Evolutionary conservation across 1,284 basidiomycete genomes (phyloP), one percentile per base, ranked within the genome.

Genomic region (Ceratobasidium sp.): DNA sequence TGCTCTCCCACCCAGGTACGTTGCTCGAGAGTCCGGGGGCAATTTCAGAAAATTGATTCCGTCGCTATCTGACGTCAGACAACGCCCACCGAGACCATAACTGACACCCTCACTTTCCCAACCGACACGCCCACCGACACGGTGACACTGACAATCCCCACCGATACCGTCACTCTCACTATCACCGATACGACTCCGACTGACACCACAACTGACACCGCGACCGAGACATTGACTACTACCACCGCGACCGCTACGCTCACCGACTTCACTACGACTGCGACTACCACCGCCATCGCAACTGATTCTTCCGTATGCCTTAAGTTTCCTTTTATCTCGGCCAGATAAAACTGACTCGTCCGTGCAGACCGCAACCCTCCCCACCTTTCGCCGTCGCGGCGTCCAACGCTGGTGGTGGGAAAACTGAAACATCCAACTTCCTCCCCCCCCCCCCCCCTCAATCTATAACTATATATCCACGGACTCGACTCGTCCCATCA

Each of bases 401-500:
- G n/a, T n/a, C n/a, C 69, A 56, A 10, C 3, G 9, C 9, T 71
- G 69, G 69, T 71, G 56, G 56, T 46, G n/a, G n/a, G n/a, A n/a
- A n/a, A n/a, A 23, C 3, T 4, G 46, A 48, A 28, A 48, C 64
- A 26, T 20, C 54, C 23, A n/a, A 6, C 54, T 56, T 20, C 17
- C 54, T 7, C 7, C 17, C 7, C 54, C 54, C 48, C 10, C 10
- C 48, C 10, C 48, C 48, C n/a, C n/a, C n/a, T n/a, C n/a, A n/a
- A n/a, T n/a, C n/a, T n/a, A n/a, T n/a, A n/a, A n/a, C 20, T 64
- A 44, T 23, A 40, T 52, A 62, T 10, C 3, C 57, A 26, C 40
- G 70, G 70, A 73, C 70, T 62, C 57, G 57, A 23, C 64, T 48
- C 42, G 59, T 73, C 46, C 42, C 57, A 73, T 40, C 59, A 62